These are phyloP conservation scores for Dimocarpus longan DNA, from an alignment of 345 rosid genomes.

Conservation along the genomic window DNA sequence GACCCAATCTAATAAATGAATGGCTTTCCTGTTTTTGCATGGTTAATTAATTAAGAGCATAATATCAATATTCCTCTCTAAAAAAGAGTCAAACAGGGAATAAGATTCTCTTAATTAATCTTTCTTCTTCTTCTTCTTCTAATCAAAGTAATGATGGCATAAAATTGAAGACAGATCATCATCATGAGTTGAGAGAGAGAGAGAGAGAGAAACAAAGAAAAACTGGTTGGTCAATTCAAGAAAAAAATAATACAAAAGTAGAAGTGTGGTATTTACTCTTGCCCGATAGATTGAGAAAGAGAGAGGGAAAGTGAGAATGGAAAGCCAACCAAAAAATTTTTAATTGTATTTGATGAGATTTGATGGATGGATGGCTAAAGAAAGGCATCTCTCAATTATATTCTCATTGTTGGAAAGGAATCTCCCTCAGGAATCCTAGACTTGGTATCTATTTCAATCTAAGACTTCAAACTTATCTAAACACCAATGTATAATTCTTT, in stretches of 20 bases:
- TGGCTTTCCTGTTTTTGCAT: background rate
- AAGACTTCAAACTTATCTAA: background rate
- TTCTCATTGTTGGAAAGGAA: slow-evolving; percentile 13
- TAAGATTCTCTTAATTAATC: slow-evolving; percentile 32
- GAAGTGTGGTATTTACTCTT: slow-evolving; percentile 31
- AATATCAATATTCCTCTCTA: background rate
- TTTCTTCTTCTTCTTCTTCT: slow-evolving; percentile 17
- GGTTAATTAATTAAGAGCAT: background rate
- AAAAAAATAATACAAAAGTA: slow-evolving; percentile 10
- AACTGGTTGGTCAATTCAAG: slow-evolving; percentile 30
- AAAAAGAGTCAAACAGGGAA: slow-evolving; percentile 18
- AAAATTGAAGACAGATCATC: slow-evolving; percentile 23
- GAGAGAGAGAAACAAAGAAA: background rate
- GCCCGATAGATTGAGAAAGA: background rate
- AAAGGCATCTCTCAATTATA: slow-evolving; percentile 13
- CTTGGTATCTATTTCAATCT: slow-evolving; percentile 17
- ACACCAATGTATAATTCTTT: background rate
- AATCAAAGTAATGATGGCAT: slow-evolving; percentile 27
- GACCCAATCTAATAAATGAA: background rate
- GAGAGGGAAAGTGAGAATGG: background rate
- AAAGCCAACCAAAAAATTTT: slow-evolving; percentile 17
- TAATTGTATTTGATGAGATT: slow-evolving; percentile 1
- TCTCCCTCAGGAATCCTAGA: slow-evolving; percentile 32
- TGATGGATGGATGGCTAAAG: slow-evolving; percentile 8
- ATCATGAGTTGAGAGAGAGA: background rate